phyloP scores from a whole-genome alignment of 2,329 filamentous ascomycete genomes.

The Aspergillus ibericus region DNA sequence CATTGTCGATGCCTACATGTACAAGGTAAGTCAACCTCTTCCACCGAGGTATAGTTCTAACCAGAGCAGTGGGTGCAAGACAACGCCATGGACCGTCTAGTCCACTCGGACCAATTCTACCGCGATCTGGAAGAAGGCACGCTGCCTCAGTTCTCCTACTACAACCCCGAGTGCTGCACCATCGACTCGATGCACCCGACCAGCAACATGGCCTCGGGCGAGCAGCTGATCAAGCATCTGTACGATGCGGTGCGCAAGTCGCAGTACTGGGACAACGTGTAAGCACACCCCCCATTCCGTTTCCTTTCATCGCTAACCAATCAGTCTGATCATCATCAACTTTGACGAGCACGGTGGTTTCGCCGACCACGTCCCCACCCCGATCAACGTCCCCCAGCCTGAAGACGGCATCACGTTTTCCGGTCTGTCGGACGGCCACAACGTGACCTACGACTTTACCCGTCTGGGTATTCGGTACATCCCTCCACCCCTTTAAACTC shows the following conservation, averaged over 20 bases:
- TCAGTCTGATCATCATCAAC: conserved; percentile 40
- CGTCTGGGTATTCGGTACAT: conserved; percentile 39
- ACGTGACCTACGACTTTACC: conserved; percentile 41
- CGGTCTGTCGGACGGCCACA: conserved; percentile 30
- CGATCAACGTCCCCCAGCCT: conserved; percentile 36
- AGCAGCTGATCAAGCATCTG: conserved; percentile 43
- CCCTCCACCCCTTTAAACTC: background rate
- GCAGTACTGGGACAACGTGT: conserved; percentile 41
- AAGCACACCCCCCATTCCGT: conserved; percentile 3
- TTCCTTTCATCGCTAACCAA: background rate
- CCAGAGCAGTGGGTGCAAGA: conserved; percentile 37
- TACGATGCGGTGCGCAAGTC: conserved; percentile 45
- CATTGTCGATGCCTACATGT: conserved; percentile 39
- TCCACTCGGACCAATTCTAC: conserved; percentile 54
- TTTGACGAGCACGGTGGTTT: conserved; percentile 46
- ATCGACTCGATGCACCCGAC: conserved; percentile 43
- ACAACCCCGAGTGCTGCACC: conserved; percentile 44
- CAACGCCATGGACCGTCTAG: conserved; percentile 35
- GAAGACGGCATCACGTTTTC: conserved; percentile 36
- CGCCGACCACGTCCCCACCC: conserved; percentile 42
- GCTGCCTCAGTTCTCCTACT: conserved; percentile 67
- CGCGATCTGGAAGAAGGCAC: conserved; percentile 62
- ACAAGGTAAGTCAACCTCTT: conserved; percentile 22
- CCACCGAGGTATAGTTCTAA: background rate
- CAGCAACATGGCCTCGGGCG: conserved; percentile 40